Conservation (phyloP, 2,329 filamentous ascomycete genomes). For the Aspergillus ustus region DNA sequence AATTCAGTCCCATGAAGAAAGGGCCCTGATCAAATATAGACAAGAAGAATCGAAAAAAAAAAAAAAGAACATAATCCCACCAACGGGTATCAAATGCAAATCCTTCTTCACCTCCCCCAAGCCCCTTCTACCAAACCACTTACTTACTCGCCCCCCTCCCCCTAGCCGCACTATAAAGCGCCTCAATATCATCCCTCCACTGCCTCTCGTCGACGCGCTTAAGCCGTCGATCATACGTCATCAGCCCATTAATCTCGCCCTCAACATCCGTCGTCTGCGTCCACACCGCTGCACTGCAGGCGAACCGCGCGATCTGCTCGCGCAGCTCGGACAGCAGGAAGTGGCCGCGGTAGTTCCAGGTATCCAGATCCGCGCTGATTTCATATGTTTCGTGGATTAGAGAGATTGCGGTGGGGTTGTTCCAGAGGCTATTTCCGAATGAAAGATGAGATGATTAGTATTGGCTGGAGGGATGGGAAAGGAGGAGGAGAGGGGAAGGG, state of each 20-base stretch:
- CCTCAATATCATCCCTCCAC: slow-evolving; percentile 65
- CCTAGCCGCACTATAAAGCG: slow-evolving; percentile 61
- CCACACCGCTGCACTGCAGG: slow-evolving; percentile 71
- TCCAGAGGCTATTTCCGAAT: slow-evolving; percentile 69
- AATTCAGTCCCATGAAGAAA: no score
- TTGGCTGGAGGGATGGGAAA: neutral
- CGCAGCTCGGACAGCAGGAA: slow-evolving; percentile 53
- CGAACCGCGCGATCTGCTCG: slow-evolving; percentile 58
- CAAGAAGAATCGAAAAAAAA: neutral
- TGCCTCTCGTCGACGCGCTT: slow-evolving; percentile 58
- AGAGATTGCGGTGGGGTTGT: slow-evolving; percentile 62
- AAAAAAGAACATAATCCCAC: neutral
- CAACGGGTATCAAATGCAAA: no score
- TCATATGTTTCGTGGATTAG: slow-evolving; percentile 71
- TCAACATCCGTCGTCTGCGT: slow-evolving; percentile 77
- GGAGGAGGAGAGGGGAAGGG: neutral
- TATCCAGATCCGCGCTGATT: slow-evolving; percentile 60
- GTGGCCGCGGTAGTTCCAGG: slow-evolving; percentile 70
- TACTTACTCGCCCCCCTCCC: neutral
- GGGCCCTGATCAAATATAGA: no score
- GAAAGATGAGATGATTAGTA: neutral
- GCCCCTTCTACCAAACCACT: neutral
- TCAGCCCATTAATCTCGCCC: slow-evolving; percentile 72
- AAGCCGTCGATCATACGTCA: slow-evolving; percentile 70
- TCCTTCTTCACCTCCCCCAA: neutral